Evolutionary conservation across 352 stramenopile species (phyloP), one percentile per base, ranked within the genome.

Genomic region (Globisporangium parvum): DNA sequence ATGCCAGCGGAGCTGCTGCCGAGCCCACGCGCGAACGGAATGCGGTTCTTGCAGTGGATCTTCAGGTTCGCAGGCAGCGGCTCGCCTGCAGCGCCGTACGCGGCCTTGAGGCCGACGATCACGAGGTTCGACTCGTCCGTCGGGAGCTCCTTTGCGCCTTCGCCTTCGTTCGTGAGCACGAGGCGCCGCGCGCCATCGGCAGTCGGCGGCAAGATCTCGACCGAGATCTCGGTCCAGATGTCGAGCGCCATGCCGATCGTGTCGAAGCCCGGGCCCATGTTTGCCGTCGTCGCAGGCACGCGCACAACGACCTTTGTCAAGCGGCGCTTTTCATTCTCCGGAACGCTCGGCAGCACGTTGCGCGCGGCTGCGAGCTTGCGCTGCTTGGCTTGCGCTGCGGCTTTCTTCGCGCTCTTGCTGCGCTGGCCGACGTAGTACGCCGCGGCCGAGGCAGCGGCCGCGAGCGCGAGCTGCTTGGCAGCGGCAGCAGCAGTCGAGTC

Each of bases 141-240:
- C 9, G 85, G 84, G 66, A 98, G 88, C 62, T 98, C 87, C 18
- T 80, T 78, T 12, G 93, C 93, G 48, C 97, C 97, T 47, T 99
- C 96, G 50, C 97, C 97, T 63, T 99, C 95, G 59, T 97, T 97
- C 20, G 92, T 97, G 60, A 99, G 97, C 68, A 87, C 82, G 70
- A 99, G 97, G 51, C 73, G 84, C 33, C 90, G 85, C 21, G 81
- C 55, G 31, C 41, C 50, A 15, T 54, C 56, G 42, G 59, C 61
- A 11, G 65, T 62, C 5, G 70, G 67, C 24, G 67, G 55, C 67
- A 87, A 59, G 21, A 98, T 77, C 65, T 96, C 80, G 6, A 98
- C 96, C 21, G 96, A 98, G 40, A 99, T 96, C 79, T 99, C 96
- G 21, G 90, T 98, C 97, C 97, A 99, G 58, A 99, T 97, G 77